Evolutionary conservation across 1,284 basidiomycete genomes (phyloP).

Genomic region (Heterobasidion annosum): DNA sequence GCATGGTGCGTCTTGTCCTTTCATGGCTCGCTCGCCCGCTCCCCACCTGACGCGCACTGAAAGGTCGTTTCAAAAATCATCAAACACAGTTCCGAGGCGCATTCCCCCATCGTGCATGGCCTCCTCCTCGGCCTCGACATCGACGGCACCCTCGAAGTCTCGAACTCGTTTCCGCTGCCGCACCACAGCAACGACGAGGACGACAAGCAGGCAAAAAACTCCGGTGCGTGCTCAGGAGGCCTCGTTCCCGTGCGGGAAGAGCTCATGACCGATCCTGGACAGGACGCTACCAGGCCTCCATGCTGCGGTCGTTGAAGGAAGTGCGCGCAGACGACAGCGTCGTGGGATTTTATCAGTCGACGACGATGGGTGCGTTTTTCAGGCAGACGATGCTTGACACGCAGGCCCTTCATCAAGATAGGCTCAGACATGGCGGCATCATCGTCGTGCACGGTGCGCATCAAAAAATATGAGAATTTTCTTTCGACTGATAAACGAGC

Average conservation of each 20-base stretch:
- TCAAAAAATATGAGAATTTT: not conserved
- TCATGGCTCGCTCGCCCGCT: not conserved
- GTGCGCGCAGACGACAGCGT: conserved; percentile 93
- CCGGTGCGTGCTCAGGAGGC: conserved; percentile 37
- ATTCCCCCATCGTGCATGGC: conserved; percentile 67
- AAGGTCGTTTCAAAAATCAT: conserved; percentile 91
- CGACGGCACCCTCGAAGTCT: conserved; percentile 85
- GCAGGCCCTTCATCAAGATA: conserved; percentile 76
- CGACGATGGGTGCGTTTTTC: conserved; percentile 86
- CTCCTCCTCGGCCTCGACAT: conserved; percentile 88
- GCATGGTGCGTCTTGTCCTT: conserved; percentile 50
- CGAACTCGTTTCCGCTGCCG: conserved; percentile 88
- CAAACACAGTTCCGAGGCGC: conserved; percentile 72
- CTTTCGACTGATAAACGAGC: conserved; percentile 4
- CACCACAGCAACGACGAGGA: conserved; percentile 63
- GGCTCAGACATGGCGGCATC: conserved; percentile 78
- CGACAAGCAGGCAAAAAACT: conserved; percentile 65
- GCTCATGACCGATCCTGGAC: conserved; percentile 3
- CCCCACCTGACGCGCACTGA: not conserved
- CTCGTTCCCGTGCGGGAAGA: not conserved
- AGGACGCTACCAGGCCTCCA: conserved; percentile 80
- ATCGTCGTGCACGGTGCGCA: conserved; percentile 78
- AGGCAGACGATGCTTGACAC: conserved; percentile 86
- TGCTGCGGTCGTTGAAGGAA: conserved; percentile 84
- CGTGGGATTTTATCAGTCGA: conserved; percentile 95